phyloP scores from a whole-genome alignment of 768 basidiomycete species.

The Tricholoma sp. region DNA sequence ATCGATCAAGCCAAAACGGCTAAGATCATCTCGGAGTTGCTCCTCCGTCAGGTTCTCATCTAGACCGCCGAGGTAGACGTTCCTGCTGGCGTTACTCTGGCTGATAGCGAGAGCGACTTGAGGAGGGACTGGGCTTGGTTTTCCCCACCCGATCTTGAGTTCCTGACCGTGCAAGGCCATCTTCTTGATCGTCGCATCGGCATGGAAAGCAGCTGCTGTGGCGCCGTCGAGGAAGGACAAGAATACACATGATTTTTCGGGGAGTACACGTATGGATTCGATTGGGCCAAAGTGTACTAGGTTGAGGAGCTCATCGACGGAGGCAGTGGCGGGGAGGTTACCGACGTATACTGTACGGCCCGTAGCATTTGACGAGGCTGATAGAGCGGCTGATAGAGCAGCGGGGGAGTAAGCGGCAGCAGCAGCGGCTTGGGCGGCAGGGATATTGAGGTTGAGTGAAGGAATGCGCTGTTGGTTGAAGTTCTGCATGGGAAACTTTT shows the following conservation, averaged over 20 bases:
- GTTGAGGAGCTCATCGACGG: conserved; percentile 96
- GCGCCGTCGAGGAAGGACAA: conserved; percentile 93
- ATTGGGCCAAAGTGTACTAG: conserved; percentile 97
- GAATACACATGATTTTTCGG: conserved; percentile 97
- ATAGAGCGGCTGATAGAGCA: conserved; percentile 67
- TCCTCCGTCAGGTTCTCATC: conserved; percentile 91
- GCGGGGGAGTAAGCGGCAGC: conserved; percentile 68
- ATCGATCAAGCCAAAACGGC: conserved; percentile 92
- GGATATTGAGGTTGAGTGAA: conserved; percentile 62
- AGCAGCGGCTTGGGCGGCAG: conserved; percentile 52
- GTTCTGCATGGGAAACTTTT: conserved; percentile 29
- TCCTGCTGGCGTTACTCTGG: conserved; percentile 90
- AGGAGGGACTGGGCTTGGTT: conserved; percentile 82
- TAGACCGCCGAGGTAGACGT: conserved; percentile 93
- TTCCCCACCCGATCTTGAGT: conserved; percentile 98
- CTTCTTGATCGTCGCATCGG: conserved; percentile 95
- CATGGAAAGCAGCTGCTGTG: conserved; percentile 95
- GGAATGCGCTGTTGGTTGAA: conserved; percentile 58
- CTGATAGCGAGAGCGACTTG: conserved; percentile 84
- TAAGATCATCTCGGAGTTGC: conserved; percentile 84
- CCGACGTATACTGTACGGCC: conserved; percentile 97
- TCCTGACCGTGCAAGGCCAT: conserved; percentile 90
- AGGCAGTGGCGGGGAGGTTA: conserved; percentile 90
- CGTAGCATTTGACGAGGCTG: conserved; percentile 58
- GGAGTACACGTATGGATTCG: conserved; percentile 89